Conservation (phyloP, 106 monocot genomes). For the Platanthera guangdongensis region DNA sequence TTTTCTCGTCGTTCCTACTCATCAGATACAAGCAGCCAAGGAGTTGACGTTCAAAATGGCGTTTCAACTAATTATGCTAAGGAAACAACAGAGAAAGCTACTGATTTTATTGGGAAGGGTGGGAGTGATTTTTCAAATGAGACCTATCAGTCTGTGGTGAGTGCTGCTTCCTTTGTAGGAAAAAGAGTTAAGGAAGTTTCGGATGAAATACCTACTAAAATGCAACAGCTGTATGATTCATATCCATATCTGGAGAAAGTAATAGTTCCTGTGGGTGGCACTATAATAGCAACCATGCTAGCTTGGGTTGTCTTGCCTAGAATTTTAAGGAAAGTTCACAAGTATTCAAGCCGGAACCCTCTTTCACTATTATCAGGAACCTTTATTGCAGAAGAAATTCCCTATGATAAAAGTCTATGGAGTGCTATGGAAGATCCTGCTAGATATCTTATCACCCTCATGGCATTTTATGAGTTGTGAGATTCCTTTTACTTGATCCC, state of each 20-base stretch:
- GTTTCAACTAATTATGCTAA: constrained; percentile 15
- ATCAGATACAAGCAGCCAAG: constrained; percentile 30
- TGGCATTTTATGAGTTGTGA: constrained; percentile 90
- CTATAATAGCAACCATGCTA: constrained; percentile 47
- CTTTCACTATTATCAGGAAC: constrained; percentile 37
- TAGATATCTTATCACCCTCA: constrained; percentile 81
- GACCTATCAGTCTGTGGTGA: constrained; percentile 26
- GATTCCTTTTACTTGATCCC: constrained; percentile 9
- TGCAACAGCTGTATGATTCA: constrained; percentile 66
- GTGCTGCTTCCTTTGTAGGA: constrained; percentile 26
- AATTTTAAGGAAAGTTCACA: constrained; percentile 63
- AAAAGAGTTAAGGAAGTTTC: constrained; percentile 52
- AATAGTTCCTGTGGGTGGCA: constrained; percentile 61
- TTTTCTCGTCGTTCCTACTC: constrained; percentile 33
- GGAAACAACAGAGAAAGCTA: constrained; percentile 20
- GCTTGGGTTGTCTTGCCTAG: constrained; percentile 87
- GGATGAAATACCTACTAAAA: constrained; percentile 34
- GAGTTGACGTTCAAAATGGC: constrained; percentile 18
- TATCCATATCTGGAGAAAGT: constrained; percentile 70
- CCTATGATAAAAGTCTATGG: constrained; percentile 86
- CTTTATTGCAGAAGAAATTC: constrained; percentile 24
- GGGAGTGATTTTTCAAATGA: constrained; percentile 45
- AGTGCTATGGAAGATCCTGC: constrained; percentile 89
- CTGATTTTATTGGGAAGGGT: constrained; percentile 26
- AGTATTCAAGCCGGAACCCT: constrained; percentile 40